Base-by-base conservation (phyloP, 805 yeast species). In the Sungouiozyma intestinalis region DNA sequence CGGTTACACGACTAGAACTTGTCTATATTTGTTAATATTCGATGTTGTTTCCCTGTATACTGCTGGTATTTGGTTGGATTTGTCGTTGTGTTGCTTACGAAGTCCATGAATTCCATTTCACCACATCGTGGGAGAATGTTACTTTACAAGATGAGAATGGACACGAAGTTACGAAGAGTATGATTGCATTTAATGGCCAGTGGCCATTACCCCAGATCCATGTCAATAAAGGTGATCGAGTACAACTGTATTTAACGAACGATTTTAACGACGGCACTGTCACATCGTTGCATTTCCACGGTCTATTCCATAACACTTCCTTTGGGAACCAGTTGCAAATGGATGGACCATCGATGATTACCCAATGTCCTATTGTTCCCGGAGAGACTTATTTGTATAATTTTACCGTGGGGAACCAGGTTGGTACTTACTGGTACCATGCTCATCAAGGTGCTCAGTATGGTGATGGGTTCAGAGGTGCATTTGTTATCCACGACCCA, bases 401-500 rank as follows among this genome's bases (percentile, higher is more conserved):
- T 61, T 82, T 83, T 53, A 77, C 82, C 2, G 80, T 81, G 8
- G 69, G 62, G 6, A 71, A 75, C 47, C 88, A 83, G 58, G 76
- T 66, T 3, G 94, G 94, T 40, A 73, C 85, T n/a, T 83, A 69
- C 62, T 83, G 94, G 94, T 83, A 82, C 60, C 94, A 83, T 58
- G 77, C 86, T 4, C 94, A 83, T 53, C 69, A 79, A 33, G 87
- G 85, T 0, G 66, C 82, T 13, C 92, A 83, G 55, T 83, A 83
- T 52, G 76, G 82, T 42, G 94, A 83, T 60, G 94, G 94, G 0
- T 62, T 83, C 46, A 69, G 90, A 51, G 87, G 81, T 0, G 62
- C 82, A 34, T 70, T 83, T 44, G 69, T 82, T 14, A 71, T 83
- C 32, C 85, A 79, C 46, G 85, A 79, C 45, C 62, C 63, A 27